Evolutionary conservation across 1,284 basidiomycete species (phyloP).

Genomic region (Sutorius eximius): DNA sequence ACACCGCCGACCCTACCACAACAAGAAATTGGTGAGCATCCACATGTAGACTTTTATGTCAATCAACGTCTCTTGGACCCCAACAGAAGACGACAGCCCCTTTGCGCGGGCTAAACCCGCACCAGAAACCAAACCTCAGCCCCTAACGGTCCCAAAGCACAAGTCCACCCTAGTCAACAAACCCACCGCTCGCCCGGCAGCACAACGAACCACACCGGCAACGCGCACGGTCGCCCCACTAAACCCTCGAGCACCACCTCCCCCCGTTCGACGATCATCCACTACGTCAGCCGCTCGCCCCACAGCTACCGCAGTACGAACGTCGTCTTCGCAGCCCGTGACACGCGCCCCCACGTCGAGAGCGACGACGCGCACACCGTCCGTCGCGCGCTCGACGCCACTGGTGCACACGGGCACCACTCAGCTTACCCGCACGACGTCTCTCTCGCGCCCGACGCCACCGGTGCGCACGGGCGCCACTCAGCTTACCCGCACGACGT

Average conservation of each 20-base stretch:
- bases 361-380: constrained; percentile 21
- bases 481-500: constrained; percentile 10
- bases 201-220: constrained; percentile 6
- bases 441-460: constrained; percentile 18
- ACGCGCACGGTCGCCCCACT: constrained; percentile 1
- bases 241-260: constrained; percentile 9
- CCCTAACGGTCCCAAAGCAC: constrained; percentile 1
- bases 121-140: constrained; percentile 11
- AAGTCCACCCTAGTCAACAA: background rate
- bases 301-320: constrained; percentile 4
- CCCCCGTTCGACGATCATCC: constrained; percentile 12
- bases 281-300: constrained; percentile 7
- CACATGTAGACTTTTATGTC: background rate
- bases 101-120: constrained; percentile 22
- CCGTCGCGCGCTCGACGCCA: constrained; percentile 20
- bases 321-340: constrained; percentile 18
- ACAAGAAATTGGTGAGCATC: constrained; percentile 37
- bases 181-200: constrained; percentile 5
- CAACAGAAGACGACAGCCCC: constrained; percentile 31
- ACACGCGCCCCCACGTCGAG: constrained; percentile 27
- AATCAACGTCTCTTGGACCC: background rate
- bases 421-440: constrained; percentile 10
- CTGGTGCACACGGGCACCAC: background rate
- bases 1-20: constrained; percentile 24
- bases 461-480: background rate